Conservation (phyloP, 1,284 basidiomycete species). For the Coniferiporia sulphurascens region DNA sequence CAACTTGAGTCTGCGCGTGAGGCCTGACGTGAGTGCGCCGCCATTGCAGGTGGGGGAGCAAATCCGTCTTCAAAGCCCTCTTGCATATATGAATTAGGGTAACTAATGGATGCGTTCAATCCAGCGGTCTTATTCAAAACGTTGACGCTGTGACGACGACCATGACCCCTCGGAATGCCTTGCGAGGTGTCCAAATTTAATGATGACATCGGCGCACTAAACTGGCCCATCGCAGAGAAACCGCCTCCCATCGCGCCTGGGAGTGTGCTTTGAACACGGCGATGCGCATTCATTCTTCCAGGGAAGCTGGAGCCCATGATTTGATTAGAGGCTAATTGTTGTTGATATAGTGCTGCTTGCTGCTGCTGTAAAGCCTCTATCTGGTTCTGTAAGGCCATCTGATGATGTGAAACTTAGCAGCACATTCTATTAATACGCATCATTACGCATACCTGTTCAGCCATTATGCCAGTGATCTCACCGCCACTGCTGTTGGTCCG, state of each 20-base stretch:
- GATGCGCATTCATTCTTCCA: slow-evolving; percentile 59
- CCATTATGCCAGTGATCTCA: slow-evolving; percentile 83
- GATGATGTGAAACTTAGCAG: slow-evolving; percentile 19
- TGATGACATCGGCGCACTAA: slow-evolving; percentile 51
- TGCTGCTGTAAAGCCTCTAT: slow-evolving; percentile 90
- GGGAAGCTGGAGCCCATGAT: slow-evolving; percentile 59
- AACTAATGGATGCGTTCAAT: slow-evolving; percentile 51
- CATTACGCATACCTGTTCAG: slow-evolving; percentile 65
- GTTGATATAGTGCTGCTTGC: slow-evolving; percentile 82
- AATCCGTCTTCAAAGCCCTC: slow-evolving; percentile 80
- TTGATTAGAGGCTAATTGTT: slow-evolving; percentile 75
- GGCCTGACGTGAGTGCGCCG: slow-evolving; percentile 71
- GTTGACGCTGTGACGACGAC: slow-evolving; percentile 91
- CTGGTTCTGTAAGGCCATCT: slow-evolving; percentile 88
- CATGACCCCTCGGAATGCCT: slow-evolving; percentile 77
- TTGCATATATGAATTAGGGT: slow-evolving; percentile 41
- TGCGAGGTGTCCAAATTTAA: slow-evolving; percentile 64
- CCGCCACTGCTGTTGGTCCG: slow-evolving; percentile 59
- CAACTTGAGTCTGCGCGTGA: slow-evolving; percentile 80
- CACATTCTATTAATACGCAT: not conserved
- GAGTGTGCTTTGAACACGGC: slow-evolving; percentile 86
- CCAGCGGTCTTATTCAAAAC: slow-evolving; percentile 71
- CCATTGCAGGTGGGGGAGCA: slow-evolving; percentile 45
- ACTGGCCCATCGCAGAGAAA: slow-evolving; percentile 64
- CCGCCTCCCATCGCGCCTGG: slow-evolving; percentile 53